Evolutionary conservation across 2,329 filamentous ascomycete genomes (phyloP).

Genomic region (Penicillium sp.): DNA sequence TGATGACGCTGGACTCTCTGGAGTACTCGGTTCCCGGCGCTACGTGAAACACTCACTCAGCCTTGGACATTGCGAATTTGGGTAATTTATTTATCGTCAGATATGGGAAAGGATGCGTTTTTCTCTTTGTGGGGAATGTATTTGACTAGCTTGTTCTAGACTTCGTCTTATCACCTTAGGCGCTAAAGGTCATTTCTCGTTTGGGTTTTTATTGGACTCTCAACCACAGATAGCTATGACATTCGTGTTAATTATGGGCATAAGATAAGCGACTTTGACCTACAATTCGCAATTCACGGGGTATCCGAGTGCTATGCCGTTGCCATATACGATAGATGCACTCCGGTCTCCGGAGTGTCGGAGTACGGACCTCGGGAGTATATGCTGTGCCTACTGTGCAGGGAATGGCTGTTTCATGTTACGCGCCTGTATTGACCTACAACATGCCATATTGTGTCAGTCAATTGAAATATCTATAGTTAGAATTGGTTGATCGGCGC

Average conservation of each 20-base stretch:
- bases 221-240: neutral
- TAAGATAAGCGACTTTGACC: neutral
- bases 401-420: neutral
- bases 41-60: slow-evolving; percentile 4
- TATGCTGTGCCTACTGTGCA: neutral
- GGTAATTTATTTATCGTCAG: neutral
- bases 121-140: neutral
- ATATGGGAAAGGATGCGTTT: neutral
- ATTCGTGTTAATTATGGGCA: neutral
- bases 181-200: neutral
- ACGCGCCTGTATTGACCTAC: neutral
- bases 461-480: neutral
- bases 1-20: neutral
- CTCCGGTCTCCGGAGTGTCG: neutral
- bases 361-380: too few species aligned
- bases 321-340: neutral
- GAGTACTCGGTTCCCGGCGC: neutral
- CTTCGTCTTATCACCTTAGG: neutral
- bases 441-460: neutral
- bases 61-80: neutral
- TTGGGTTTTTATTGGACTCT: neutral
- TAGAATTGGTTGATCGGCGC: neutral
- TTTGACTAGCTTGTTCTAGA: neutral
- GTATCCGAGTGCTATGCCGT: neutral
- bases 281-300: neutral